A percentile compares a stretch with the other conserved stretches of the same genome.
These are phyloP conservation scores for Alternaria ethzedia DNA, from an alignment of 2,329 filamentous ascomycete species.

Conservation along the genomic window DNA sequence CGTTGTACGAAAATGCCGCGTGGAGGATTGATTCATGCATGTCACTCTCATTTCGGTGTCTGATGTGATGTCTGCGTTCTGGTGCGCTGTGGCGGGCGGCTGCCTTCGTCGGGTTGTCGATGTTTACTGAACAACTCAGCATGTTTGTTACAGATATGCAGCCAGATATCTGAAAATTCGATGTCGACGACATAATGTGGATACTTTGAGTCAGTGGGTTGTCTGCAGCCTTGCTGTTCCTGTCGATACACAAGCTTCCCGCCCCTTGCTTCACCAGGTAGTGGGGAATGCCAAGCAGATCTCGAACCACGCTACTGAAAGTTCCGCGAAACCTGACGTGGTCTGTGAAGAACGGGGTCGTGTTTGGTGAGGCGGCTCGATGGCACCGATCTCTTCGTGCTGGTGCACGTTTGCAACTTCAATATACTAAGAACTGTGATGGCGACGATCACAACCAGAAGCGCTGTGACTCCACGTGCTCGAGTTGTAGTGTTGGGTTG, in stretches of 20 bases:
- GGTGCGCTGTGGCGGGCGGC: not conserved
- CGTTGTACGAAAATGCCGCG: not conserved
- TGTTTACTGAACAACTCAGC: not conserved
- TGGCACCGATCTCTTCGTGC: not conserved
- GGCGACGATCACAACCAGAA: not conserved
- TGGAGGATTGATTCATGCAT: not conserved
- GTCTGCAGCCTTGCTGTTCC: not conserved
- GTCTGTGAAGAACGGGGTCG: not conserved
- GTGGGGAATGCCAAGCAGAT: conserved; percentile 2
- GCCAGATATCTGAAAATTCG: not conserved
- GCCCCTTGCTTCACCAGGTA: not conserved
- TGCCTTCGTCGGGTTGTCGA: not conserved
- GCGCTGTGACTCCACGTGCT: not conserved
- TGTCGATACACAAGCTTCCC: conserved; percentile 4
- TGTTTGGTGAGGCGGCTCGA: not conserved
- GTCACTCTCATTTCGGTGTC: not conserved
- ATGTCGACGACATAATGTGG: not conserved
- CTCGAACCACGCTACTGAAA: not conserved
- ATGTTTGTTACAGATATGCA: not conserved
- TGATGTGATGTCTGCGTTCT: not conserved
- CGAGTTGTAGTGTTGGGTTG: not conserved
- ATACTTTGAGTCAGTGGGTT: not conserved
- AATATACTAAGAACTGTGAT: not conserved
- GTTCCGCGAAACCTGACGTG: not conserved
- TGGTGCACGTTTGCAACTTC: not conserved